Evolutionary conservation across 495 filamentous ascomycete genomes (phyloP).

Genomic region (Podospora pseudopauciseta): DNA sequence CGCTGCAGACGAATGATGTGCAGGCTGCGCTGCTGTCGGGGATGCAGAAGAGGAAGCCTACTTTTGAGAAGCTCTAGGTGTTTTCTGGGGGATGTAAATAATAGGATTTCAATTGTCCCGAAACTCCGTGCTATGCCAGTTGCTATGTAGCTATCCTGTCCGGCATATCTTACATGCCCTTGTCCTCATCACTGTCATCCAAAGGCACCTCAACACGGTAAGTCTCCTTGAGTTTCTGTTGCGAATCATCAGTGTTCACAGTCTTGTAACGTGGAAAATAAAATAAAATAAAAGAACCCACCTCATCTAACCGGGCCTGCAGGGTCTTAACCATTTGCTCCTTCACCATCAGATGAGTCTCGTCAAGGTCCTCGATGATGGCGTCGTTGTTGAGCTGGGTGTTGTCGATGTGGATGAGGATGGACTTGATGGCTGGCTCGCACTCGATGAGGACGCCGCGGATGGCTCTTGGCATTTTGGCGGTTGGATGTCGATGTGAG

Average conservation of each 20-base stretch:
- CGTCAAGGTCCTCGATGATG: conserved; percentile 69
- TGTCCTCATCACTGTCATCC: conserved; percentile 39
- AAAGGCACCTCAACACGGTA: conserved; percentile 37
- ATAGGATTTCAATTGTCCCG: too few relatives aligned
- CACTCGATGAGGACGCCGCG: conserved; percentile 71
- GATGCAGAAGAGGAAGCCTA: conserved; percentile 73
- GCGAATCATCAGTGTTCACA: neutral
- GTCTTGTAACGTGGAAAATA: too few relatives aligned
- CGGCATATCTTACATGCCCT: neutral
- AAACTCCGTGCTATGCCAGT: neutral
- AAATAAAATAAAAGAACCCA: conserved; percentile 17
- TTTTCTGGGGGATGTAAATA: neutral
- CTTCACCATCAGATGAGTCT: conserved; percentile 68
- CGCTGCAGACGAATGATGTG: conserved; percentile 79
- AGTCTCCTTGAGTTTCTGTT: conserved; percentile 43
- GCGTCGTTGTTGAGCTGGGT: conserved; percentile 42
- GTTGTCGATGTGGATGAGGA: conserved; percentile 59
- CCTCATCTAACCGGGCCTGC: conserved; percentile 57
- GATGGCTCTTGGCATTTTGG: conserved; percentile 20
- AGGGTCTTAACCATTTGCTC: conserved; percentile 62
- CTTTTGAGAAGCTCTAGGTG: conserved; percentile 77
- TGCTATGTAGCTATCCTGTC: too few relatives aligned
- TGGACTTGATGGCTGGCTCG: conserved; percentile 59
- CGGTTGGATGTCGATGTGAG: neutral
- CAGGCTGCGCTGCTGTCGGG: conserved; percentile 68